Evolutionary conservation across 1,284 basidiomycete species (phyloP), one percentile per base, ranked within the genome.

Genomic region (Irpex sp.): DNA sequence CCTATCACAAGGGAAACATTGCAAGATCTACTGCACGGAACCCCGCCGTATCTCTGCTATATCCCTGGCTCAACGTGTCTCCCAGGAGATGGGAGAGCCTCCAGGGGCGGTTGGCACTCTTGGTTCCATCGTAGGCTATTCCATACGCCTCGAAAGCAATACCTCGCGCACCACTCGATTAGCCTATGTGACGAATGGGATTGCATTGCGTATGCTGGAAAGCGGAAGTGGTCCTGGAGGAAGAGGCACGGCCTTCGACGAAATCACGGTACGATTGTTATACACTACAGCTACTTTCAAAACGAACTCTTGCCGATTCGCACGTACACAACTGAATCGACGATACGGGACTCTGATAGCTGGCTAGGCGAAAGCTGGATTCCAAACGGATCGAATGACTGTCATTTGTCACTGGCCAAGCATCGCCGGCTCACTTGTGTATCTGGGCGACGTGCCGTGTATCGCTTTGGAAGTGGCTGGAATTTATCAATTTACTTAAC

Each of bases 21-120:
- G 96, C 81, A 97, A 92, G 76, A 94, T 99, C 68, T 95, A 90
- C 71, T 97, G 96, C 67, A 98, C 97, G 2, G 97, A 99, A 71
- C 97, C 97, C 1, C 85, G 97, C 31, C 88, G 97, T 62, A 99
- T 99, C 70, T 97, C 96, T 62, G 97, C 97, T 1, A 95, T 99
- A 58, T 98, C 97, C 0, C 85, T 99, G 3, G 97, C 97, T 0
- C 94, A 98, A 70, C 91, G 97, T 65, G 97, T 99, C 9, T 97
- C 96, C 13, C 85, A 86, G 59, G 97, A 99, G 76, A 81, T 99
- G 4, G 97, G 97, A 3, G 97, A 99, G 71, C 77, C 86, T 9
- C 83, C 87, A 0, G 91, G 90, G 60, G 81, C 86, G n/a, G 89
- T 96, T 57, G 97, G 96, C 4, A 91, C 90, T 0, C 75, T 80